Percentiles rank a stretch among this genome's conserved stretches.
phyloP scores from a whole-genome alignment of 306 rosid species.

The Quillaja saponaria region DNA sequence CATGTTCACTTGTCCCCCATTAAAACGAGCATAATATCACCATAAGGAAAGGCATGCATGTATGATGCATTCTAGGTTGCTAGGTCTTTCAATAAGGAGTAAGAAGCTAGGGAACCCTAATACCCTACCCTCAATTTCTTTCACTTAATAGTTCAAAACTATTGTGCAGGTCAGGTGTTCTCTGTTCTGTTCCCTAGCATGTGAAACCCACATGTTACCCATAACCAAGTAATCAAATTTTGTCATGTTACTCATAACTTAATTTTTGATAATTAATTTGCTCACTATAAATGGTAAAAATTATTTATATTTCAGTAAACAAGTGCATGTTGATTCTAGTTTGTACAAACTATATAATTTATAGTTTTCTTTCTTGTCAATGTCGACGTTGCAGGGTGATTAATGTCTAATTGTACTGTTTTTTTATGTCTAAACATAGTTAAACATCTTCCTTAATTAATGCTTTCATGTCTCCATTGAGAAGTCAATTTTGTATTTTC shows the following conservation, averaged over 20 bases:
- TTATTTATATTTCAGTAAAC: too few species aligned
- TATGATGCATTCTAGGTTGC: constrained; percentile 29
- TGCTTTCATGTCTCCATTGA: constrained; percentile 38
- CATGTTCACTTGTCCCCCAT: constrained; percentile 73
- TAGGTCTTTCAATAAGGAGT: constrained; percentile 21
- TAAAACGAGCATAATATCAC: constrained; percentile 27
- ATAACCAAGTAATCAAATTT: constrained; percentile 54
- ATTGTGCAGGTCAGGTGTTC: constrained; percentile 76
- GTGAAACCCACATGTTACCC: constrained; percentile 84
- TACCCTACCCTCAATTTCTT: constrained; percentile 15
- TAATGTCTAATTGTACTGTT: constrained; percentile 35
- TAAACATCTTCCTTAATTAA: constrained; percentile 39
- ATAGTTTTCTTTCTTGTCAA: constrained; percentile 29
- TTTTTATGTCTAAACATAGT: constrained; percentile 35
- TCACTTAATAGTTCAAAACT: constrained; percentile 14
- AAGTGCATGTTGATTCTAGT: too few species aligned
- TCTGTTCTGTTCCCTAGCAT: constrained; percentile 70
- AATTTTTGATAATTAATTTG: too few species aligned
- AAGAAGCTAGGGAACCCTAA: constrained; percentile 23
- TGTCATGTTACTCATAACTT: constrained; percentile 31
- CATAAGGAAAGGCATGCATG: constrained; percentile 17
- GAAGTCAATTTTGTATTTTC: constrained; percentile 34
- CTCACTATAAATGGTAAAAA: too few species aligned
- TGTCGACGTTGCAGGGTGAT: constrained; percentile 36
- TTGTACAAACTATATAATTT: background rate